phyloP scores from a whole-genome alignment of 148 eudicot species.

The Tetragonia tetragonoides region DNA sequence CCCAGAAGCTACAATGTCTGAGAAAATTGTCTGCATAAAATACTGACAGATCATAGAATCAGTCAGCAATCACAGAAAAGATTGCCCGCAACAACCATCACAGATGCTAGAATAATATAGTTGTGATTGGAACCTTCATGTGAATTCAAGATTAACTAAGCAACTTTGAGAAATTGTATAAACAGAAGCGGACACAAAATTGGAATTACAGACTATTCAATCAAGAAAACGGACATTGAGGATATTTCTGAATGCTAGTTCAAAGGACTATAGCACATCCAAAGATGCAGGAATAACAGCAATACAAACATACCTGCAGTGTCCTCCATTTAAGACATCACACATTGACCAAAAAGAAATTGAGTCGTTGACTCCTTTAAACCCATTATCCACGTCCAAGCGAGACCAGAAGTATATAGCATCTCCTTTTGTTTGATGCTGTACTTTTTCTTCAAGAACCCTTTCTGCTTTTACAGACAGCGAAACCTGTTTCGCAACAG shows the following conservation, averaged over 20 bases:
- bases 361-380: slow-evolving; percentile 40
- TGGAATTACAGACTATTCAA: neutral
- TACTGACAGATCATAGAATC: no score
- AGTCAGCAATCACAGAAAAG: no score
- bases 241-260: neutral
- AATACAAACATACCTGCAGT: slow-evolving; percentile 59
- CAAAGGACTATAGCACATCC: neutral
- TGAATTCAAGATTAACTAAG: no score
- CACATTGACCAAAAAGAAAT: slow-evolving; percentile 89
- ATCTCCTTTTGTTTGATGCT: slow-evolving; percentile 63
- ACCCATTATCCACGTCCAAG: slow-evolving; percentile 52
- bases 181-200: no score
- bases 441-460: slow-evolving; percentile 67
- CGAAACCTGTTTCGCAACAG: slow-evolving; percentile 58
- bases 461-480: slow-evolving; percentile 67
- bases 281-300: neutral
- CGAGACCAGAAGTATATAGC: slow-evolving; percentile 79
- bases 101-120: no score
- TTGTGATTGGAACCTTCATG: no score
- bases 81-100: no score
- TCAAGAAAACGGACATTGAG: neutral
- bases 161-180: no score
- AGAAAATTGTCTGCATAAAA: no score
- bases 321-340: slow-evolving; percentile 87
- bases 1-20: no score